Conservation (phyloP, 176 grass and related monocot species). For the Lolium perenne region DNA sequence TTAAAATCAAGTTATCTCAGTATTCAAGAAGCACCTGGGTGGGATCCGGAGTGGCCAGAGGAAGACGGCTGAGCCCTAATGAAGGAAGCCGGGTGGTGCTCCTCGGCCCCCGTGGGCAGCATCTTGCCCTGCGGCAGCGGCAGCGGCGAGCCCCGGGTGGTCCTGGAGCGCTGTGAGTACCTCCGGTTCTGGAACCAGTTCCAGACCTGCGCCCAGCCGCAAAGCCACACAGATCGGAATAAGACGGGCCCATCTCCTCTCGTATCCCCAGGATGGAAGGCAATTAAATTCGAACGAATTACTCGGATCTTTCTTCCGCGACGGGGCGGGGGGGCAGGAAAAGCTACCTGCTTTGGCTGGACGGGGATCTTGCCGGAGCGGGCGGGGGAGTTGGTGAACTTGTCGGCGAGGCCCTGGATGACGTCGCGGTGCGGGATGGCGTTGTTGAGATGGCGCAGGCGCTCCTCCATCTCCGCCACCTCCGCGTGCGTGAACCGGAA, state of each 20-base stretch:
- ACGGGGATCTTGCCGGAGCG: constrained; percentile 74
- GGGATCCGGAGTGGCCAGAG: constrained; percentile 37
- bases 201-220: constrained; percentile 72
- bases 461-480: constrained; percentile 90
- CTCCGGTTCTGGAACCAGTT: constrained; percentile 99
- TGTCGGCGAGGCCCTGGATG: constrained; percentile 78
- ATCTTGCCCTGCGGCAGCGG: constrained; percentile 43
- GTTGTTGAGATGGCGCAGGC: constrained; percentile 77
- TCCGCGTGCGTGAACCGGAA: constrained; percentile 90
- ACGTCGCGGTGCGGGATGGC: constrained; percentile 64
- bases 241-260: not conserved
- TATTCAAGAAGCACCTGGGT: constrained; percentile 54
- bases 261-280: not conserved
- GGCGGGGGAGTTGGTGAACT: constrained; percentile 75
- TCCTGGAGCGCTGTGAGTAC: constrained; percentile 88
- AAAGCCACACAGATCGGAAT: not conserved
- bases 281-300: not conserved
- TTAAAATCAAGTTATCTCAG: not conserved
- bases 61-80: constrained; percentile 42
- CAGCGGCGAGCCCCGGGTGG: constrained; percentile 32
- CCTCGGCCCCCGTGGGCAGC: constrained; percentile 47
- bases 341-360: constrained; percentile 85
- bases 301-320: not conserved
- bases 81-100: constrained; percentile 48
- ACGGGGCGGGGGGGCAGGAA: not conserved